These are phyloP conservation scores for Arachis hypogaea DNA, from an alignment of 306 rosid species.

Conservation along the genomic window DNA sequence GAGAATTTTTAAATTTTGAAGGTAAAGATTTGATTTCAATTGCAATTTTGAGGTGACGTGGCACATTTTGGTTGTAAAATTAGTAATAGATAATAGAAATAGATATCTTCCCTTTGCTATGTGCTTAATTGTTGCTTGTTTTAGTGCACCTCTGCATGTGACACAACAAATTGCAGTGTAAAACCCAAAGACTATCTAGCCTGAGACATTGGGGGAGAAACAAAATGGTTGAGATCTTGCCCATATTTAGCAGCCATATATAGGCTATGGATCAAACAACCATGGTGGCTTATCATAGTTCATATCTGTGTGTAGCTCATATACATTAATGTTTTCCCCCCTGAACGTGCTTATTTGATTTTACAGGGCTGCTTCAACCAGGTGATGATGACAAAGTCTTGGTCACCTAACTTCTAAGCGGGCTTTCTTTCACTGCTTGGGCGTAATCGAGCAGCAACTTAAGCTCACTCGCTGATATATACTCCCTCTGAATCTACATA, in stretches of 20 bases:
- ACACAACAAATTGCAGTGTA: conserved; percentile 16
- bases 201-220: neutral
- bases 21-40: too few relatives aligned
- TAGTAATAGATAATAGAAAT: too few relatives aligned
- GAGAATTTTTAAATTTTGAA: too few relatives aligned
- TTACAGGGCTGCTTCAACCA: conserved; percentile 61
- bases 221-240: neutral
- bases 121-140: conserved; percentile 22
- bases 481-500: neutral
- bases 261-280: too few relatives aligned
- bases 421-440: conserved; percentile 15
- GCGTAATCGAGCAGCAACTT: conserved; percentile 2
- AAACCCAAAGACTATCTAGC: neutral
- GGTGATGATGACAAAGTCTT: conserved; percentile 47
- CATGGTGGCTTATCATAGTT: too few relatives aligned
- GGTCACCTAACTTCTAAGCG: conserved; percentile 8
- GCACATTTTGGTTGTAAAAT: too few relatives aligned
- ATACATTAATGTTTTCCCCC: too few relatives aligned
- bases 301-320: too few relatives aligned
- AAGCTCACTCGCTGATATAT: conserved; percentile 29
- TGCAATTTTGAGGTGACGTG: too few relatives aligned
- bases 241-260: too few relatives aligned
- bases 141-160: neutral
- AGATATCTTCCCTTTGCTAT: neutral
- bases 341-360: conserved; percentile 17